Conservation (phyloP, 768 basidiomycete genomes). For the Rhizopogon vesiculosus region DNA sequence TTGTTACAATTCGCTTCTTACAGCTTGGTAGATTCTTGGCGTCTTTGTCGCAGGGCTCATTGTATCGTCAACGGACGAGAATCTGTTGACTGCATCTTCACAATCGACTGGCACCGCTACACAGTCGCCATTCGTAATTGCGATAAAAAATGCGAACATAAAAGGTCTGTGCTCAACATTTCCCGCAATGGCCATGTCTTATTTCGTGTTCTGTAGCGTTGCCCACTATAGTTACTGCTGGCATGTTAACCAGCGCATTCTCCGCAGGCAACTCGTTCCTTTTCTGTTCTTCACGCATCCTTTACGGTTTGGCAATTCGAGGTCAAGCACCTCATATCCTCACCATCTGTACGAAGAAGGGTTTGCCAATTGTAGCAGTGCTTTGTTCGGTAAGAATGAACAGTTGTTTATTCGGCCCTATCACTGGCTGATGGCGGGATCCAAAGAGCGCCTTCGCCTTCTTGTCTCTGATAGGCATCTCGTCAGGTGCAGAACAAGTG, state of each 20-base stretch:
- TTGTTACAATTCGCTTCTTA: neutral
- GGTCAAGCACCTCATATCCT: conserved; percentile 47
- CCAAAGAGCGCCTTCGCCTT: conserved; percentile 35
- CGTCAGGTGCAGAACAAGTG: conserved; percentile 39
- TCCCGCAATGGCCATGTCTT: conserved; percentile 1
- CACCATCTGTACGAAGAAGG: conserved; percentile 39
- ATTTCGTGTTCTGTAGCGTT: conserved; percentile 30
- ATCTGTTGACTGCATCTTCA: conserved; percentile 30
- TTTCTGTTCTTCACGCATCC: conserved; percentile 43
- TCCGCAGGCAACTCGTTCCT: conserved; percentile 66
- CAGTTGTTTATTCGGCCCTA: neutral
- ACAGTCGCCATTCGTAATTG: conserved; percentile 79
- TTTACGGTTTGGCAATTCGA: conserved; percentile 38
- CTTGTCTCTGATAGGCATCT: conserved; percentile 61
- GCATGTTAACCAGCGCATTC: conserved; percentile 67
- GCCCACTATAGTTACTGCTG: conserved; percentile 67
- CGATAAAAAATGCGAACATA: conserved; percentile 64
- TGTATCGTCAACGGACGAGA: conserved; percentile 57
- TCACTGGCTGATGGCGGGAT: conserved; percentile 1
- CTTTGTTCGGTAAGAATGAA: conserved; percentile 19
- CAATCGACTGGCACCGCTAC: conserved; percentile 50
- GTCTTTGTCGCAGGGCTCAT: conserved; percentile 71
- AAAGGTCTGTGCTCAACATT: conserved; percentile 32
- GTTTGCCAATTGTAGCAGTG: conserved; percentile 39
- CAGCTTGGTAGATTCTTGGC: conserved; percentile 48